Base-by-base conservation (phyloP, 345 rosid species). In the Fremontodendron californicum region DNA sequence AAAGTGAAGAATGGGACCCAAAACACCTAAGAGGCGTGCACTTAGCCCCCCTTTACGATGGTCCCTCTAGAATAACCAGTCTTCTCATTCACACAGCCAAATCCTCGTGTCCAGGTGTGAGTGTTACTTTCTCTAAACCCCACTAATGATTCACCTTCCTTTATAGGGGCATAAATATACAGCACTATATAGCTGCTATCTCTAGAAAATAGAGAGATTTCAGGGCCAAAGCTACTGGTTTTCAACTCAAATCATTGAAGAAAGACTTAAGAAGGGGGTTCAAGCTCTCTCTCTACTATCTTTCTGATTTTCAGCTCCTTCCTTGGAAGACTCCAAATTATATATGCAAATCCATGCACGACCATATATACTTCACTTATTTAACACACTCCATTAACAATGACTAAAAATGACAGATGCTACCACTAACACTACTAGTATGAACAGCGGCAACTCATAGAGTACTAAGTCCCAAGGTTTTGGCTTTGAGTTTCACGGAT, bases 401-500 rank as follows among this genome's bases (percentile, higher is more conserved):
- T 27, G 55, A 55, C 45, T 49, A 31, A 48, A 1, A 57, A 61
- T 19, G 3, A 49, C 63, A 25, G 51, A 16, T 43, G 57, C 43
- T 45, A 48, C 1, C 27, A 29, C 65, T 63, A n/a, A 21, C 9
- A 75, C 27, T 55, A 48, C 76, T 57, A 13, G 29, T 23, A 39
- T n/a, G 48, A 71, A 21, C 51, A 13, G 52, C 9, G 37, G 23
- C 68, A 13, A 39, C 54, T 85, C 76, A 84, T 39, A 76, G 71
- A 64, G 81, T 12, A 78, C 29, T 63, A 16, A 75, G 80, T 58
- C 90, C 91, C 31, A 83, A 72, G 8, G 82, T 85, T 75, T 87
- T 65, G 35, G 88, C 96, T 80, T 89, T 86, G 71, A 70, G 85
- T 85, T 81, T 89, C 87, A 91, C 64, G 63, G 89, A 85, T 75